Evolutionary conservation across 331 rosid genomes (phyloP).

Genomic region (Malus hybrid): DNA sequence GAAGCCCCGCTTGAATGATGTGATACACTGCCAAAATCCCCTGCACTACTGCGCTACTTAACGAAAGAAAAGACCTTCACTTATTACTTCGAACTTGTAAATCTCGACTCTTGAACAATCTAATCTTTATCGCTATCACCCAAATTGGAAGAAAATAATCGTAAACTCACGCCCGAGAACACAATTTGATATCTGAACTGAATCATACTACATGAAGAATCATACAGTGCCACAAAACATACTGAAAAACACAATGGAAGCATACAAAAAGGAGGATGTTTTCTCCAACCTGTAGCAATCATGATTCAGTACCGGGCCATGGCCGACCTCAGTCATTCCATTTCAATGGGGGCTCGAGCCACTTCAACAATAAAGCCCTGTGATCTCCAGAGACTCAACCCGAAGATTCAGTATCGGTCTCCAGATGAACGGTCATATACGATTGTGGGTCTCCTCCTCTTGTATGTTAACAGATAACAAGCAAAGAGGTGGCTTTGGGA

Average conservation of each 20-base stretch:
- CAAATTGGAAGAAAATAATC: background rate
- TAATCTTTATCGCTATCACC: background rate
- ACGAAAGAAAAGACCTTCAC: too few relatives aligned
- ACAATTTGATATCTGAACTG: background rate
- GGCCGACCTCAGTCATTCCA: too few relatives aligned
- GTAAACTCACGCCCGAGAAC: background rate
- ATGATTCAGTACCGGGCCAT: background rate
- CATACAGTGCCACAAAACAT: background rate
- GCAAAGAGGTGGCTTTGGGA: constrained; percentile 3
- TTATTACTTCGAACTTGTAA: background rate
- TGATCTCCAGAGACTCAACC: too few relatives aligned
- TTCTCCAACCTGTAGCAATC: background rate
- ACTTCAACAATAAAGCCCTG: too few relatives aligned
- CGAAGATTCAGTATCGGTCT: constrained; percentile 5
- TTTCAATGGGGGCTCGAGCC: too few relatives aligned
- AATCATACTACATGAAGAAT: background rate
- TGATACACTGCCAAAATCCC: too few relatives aligned
- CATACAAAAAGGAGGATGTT: too few relatives aligned
- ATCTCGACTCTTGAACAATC: background rate
- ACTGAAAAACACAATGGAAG: background rate
- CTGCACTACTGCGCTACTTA: too few relatives aligned
- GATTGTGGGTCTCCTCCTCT: constrained; percentile 8
- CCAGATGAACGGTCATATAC: constrained; percentile 8
- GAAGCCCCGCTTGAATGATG: background rate
- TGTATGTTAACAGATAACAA: background rate